Conservation (phyloP, 441 rosid genomes). For the Dalechampia spathulata region DNA sequence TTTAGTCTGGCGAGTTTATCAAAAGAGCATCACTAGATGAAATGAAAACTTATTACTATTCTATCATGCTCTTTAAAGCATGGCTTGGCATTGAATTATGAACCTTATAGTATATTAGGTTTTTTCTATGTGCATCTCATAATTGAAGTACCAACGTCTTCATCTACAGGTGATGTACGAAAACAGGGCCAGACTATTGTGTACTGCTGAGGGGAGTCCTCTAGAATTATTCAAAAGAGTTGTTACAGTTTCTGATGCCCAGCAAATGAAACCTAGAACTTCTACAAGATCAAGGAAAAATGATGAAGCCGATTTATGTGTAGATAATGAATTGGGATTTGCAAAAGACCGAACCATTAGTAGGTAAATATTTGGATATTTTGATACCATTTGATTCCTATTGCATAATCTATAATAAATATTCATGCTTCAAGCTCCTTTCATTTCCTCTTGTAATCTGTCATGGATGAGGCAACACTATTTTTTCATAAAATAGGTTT, state of each 20-base stretch:
- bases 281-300: conserved; percentile 72
- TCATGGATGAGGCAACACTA: too few species aligned
- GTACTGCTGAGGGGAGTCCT: conserved; percentile 89
- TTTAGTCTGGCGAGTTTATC: too few species aligned
- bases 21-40: too few species aligned
- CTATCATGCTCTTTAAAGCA: too few species aligned
- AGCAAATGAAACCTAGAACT: conserved; percentile 68
- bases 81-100: too few species aligned
- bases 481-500: too few species aligned
- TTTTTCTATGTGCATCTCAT: not conserved
- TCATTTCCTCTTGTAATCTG: too few species aligned
- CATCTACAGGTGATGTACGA: conserved; percentile 95
- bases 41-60: too few species aligned
- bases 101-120: not conserved
- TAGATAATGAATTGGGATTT: conserved; percentile 91
- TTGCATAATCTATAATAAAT: too few species aligned
- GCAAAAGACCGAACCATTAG: conserved; percentile 97
- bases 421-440: too few species aligned
- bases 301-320: conserved; percentile 77
- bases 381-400: not conserved
- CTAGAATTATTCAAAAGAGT: conserved; percentile 57
- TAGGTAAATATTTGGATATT: conserved; percentile 34
- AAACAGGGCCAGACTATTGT: conserved; percentile 68
- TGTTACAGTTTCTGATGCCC: conserved; percentile 75
- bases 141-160: too few species aligned